Evolutionary conservation across 257 asterid species (phyloP), one percentile per base, ranked within the genome.

Genomic region (Solanum chaucha): DNA sequence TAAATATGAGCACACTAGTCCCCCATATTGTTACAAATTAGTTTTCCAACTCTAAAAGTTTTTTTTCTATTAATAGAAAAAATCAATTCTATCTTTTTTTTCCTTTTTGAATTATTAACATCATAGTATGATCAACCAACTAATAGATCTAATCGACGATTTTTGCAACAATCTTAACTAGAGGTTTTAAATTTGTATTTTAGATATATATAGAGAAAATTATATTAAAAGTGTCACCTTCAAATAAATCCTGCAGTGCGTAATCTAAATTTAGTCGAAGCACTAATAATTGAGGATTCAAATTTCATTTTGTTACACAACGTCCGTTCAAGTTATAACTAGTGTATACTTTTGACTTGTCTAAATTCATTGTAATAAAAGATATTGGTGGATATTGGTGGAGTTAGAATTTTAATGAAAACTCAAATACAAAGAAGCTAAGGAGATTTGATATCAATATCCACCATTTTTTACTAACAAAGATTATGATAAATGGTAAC

Each of bases 181-280:
- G 59, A 2, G 0, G 3, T 51, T 51, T 48, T 51, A 6, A 48
- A 15, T 51, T 15, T 5, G 22, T 48, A 48, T 48, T 14, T 48
- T 48, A 48, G 59, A 48, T 48, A 48, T 15, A 15, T 6, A 2
- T 15, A 3, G 0, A 48, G 8, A 2, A 51, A 51, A 51, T 51
- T 5, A 51, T 15, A 17, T 55, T 17, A 6, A 3, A 55, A 55
- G 2, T 55, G 1, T 55, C 4, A 17, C 0, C 1, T 17, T 15
- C 1, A 55, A 55, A 55, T 55, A 15, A 17, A 5, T 6, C 0
- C 0, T 17, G 1, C 0, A 5, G 0, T 51, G 9, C 0, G 22
- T 17, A 17, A 51, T 51, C 0, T 55, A 55, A 17, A 55, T 55
- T 6, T 55, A 17, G 1, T 55, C 9, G 4, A 7, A 17, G 4